Evolutionary conservation across 495 filamentous ascomycete genomes (phyloP).

Genomic region (Neurospora tetraspora): DNA sequence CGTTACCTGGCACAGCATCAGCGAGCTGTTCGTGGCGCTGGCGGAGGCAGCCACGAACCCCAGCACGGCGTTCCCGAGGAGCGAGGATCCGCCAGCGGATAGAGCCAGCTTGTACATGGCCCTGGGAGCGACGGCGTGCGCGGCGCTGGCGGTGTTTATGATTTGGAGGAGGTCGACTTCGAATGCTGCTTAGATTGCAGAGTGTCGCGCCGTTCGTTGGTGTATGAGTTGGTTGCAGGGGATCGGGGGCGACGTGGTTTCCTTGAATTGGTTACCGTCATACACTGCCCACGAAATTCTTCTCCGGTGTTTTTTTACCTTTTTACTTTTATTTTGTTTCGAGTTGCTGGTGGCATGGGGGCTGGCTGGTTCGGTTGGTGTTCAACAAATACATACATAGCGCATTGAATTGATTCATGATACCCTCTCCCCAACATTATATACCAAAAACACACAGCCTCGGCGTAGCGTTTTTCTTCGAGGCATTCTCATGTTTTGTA

Average conservation of each 20-base stretch:
- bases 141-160: constrained; percentile 69
- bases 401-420: neutral
- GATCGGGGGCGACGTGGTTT: neutral
- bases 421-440: neutral
- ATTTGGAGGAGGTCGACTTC: constrained; percentile 46
- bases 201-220: neutral
- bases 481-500: neutral
- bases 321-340: neutral
- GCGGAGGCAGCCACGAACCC: constrained; percentile 90
- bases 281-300: neutral
- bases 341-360: neutral
- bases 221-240: neutral
- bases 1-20: constrained; percentile 81
- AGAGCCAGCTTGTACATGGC: constrained; percentile 78
- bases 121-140: constrained; percentile 68
- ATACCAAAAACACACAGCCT: neutral
- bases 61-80: constrained; percentile 76
- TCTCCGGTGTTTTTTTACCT: neutral
- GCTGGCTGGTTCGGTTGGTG: neutral
- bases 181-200: constrained; percentile 12
- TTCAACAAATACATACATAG: neutral
- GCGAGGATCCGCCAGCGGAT: constrained; percentile 71
- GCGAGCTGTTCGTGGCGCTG: constrained; percentile 75
- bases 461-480: neutral
- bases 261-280: neutral